Evolutionary conservation across 1,284 basidiomycete genomes (phyloP).

Genomic region (Marasmius fiardii): DNA sequence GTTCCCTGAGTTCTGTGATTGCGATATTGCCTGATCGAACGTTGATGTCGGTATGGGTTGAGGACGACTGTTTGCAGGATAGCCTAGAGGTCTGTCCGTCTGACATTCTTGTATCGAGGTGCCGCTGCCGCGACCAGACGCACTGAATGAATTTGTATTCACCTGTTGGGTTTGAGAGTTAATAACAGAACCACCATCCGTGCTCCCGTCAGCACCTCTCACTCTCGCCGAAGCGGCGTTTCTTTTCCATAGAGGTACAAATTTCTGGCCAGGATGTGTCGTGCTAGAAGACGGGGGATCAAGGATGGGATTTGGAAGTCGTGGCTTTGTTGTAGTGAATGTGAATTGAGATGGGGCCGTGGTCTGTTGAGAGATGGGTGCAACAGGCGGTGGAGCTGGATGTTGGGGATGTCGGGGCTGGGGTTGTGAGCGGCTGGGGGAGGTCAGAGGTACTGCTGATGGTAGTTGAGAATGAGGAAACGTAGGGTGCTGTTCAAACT

Average conservation of each 20-base stretch:
- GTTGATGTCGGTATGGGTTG: background rate
- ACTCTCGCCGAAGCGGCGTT: background rate
- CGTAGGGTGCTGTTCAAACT: background rate
- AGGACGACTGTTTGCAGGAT: background rate
- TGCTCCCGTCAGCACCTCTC: background rate
- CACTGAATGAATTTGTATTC: background rate
- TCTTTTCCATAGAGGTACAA: slow-evolving; percentile 8
- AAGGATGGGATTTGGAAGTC: background rate
- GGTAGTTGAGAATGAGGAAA: background rate
- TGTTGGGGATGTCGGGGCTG: background rate
- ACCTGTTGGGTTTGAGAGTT: background rate
- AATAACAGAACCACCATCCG: background rate
- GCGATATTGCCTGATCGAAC: background rate
- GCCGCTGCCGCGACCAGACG: background rate
- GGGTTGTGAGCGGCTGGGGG: no score
- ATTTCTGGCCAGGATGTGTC: background rate
- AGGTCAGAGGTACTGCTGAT: no score
- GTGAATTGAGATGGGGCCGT: background rate
- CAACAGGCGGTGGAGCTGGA: background rate
- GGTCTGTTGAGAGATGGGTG: background rate
- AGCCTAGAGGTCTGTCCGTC: background rate
- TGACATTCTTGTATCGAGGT: background rate
- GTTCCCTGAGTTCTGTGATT: background rate
- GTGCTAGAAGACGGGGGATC: background rate
- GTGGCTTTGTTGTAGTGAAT: background rate